Conservation (phyloP, 148 eudicot species). For the Chenopodium album region DNA sequence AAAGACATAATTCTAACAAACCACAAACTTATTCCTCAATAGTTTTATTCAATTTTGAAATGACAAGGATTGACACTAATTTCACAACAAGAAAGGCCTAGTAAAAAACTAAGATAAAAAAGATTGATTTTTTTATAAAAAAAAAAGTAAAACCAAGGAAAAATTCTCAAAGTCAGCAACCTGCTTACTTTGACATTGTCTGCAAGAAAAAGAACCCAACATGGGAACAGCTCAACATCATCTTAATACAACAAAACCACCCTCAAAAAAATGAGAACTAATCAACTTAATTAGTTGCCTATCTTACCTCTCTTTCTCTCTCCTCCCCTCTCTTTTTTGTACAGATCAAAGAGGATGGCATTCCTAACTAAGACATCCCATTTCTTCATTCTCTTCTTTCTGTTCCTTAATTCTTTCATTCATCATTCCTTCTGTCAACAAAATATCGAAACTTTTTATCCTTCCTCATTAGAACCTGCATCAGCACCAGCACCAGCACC, state of each 20-base stretch:
- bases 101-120: too few relatives aligned
- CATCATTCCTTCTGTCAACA: constrained; percentile 41
- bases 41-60: not conserved
- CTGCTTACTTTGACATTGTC: constrained; percentile 38
- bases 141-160: not conserved
- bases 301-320: constrained; percentile 1
- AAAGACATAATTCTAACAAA: too few relatives aligned
- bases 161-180: constrained; percentile 26
- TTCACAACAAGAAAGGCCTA: not conserved
- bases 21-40: not conserved
- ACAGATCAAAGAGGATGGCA: constrained; percentile 23
- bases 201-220: constrained; percentile 8
- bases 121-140: too few relatives aligned
- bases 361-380: constrained; percentile 3
- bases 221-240: constrained; percentile 29
- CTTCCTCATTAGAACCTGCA: constrained; percentile 19
- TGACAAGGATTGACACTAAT: not conserved
- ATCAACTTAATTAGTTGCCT: constrained; percentile 25
- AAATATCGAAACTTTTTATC: constrained; percentile 60
- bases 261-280: constrained; percentile 7
- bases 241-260: constrained; percentile 25
- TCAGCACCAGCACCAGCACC: not conserved
- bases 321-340: constrained; percentile 1
- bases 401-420: constrained; percentile 30
- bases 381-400: constrained; percentile 21